Conservation (phyloP, 2,329 filamentous ascomycete genomes). For the Meredithiella fracta region DNA sequence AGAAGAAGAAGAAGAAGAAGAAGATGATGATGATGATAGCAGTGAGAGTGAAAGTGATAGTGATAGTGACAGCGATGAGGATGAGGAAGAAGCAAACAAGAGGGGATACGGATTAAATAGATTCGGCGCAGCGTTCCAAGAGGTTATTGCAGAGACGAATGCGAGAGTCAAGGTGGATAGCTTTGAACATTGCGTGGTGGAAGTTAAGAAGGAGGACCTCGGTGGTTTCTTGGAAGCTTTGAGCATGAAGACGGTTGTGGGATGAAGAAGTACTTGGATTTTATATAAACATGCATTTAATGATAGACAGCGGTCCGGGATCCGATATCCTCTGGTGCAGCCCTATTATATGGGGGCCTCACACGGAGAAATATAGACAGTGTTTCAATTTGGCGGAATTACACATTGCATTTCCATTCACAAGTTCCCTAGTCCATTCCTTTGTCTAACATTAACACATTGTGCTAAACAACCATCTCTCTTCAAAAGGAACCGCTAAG, state of each 20-base stretch:
- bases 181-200: slow-evolving; percentile 93
- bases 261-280: slow-evolving; percentile 22
- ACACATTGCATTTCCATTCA: no score
- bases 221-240: slow-evolving; percentile 78
- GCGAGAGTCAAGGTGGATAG: slow-evolving; percentile 83
- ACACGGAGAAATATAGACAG: background rate
- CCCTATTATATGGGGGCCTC: background rate
- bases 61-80: slow-evolving; percentile 33
- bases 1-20: slow-evolving; percentile 15
- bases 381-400: no score
- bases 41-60: slow-evolving; percentile 19
- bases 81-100: slow-evolving; percentile 36
- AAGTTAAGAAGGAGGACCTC: slow-evolving; percentile 93
- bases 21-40: slow-evolving; percentile 25
- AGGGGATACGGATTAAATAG: slow-evolving; percentile 66
- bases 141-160: slow-evolving; percentile 81
- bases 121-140: slow-evolving; percentile 90
- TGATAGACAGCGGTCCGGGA: background rate
- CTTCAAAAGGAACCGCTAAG: background rate
- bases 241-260: slow-evolving; percentile 76
- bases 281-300: background rate
- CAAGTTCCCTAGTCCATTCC: no score
- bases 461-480: no score
- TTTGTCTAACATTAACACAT: no score
- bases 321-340: background rate